phyloP scores from a whole-genome alignment of 371 early-diverging fungal species.

The Syncephalastrum sp. region DNA sequence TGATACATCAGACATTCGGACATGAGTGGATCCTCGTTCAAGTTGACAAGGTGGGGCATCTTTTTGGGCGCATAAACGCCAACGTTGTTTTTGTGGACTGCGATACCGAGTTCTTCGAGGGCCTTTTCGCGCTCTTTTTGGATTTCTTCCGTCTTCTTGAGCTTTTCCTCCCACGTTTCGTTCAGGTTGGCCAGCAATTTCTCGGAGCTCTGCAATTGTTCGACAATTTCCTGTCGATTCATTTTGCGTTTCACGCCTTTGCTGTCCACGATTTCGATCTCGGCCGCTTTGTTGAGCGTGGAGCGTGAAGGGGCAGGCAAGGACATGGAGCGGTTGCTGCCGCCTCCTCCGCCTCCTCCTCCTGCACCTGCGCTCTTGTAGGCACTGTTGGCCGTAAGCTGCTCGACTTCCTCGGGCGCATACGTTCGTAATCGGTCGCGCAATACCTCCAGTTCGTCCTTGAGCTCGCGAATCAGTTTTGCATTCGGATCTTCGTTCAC shows the following conservation, averaged over 20 bases:
- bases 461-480: conserved; percentile 80
- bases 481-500: conserved; percentile 92
- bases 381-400: conserved; percentile 30
- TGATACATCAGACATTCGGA: conserved; percentile 89
- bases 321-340: background rate
- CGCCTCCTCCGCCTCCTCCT: conserved; percentile 1
- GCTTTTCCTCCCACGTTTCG: conserved; percentile 87
- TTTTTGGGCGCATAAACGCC: conserved; percentile 83
- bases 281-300: conserved; percentile 12
- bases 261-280: conserved; percentile 51
- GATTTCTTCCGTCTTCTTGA: conserved; percentile 71
- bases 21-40: conserved; percentile 90
- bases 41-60: conserved; percentile 85
- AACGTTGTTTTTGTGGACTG: conserved; percentile 70
- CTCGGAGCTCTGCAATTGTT: conserved; percentile 82
- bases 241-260: conserved; percentile 54
- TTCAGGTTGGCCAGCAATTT: conserved; percentile 85
- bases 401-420: conserved; percentile 55
- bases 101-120: conserved; percentile 80
- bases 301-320: conserved; percentile 10
- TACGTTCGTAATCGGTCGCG: conserved; percentile 62
- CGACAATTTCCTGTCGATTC: conserved; percentile 63
- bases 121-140: conserved; percentile 74
- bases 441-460: conserved; percentile 78
- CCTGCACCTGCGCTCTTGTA: conserved; percentile 17